A percentile compares a stretch with the other conserved stretches of the same genome.
phyloP scores from a whole-genome alignment of 2,329 filamentous ascomycete genomes.

The Cytospora leucostoma region DNA sequence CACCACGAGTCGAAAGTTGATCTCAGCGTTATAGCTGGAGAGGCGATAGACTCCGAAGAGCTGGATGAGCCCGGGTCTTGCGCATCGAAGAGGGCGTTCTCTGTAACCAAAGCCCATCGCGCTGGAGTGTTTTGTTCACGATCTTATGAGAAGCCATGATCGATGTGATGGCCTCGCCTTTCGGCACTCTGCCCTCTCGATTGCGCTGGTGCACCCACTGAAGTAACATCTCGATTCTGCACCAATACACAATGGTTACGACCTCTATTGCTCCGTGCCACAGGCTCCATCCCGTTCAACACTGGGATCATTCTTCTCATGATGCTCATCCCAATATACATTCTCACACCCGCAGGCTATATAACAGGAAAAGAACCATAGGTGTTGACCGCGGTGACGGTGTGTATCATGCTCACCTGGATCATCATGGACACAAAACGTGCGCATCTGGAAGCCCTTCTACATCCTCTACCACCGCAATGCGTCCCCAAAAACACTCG shows the following conservation, averaged over 20 bases:
- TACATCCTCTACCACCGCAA: constrained; percentile 68
- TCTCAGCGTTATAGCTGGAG: constrained; percentile 53
- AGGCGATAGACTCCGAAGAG: constrained; percentile 30
- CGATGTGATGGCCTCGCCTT: constrained; percentile 65
- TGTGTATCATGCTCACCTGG: constrained; percentile 69
- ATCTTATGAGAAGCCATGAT: constrained; percentile 67
- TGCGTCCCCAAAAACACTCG: constrained; percentile 65
- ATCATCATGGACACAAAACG: constrained; percentile 65
- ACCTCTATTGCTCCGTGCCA: constrained; percentile 66
- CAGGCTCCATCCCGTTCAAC: constrained; percentile 63
- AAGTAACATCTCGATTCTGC: constrained; percentile 57
- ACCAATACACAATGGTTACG: constrained; percentile 53
- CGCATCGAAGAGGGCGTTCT: constrained; percentile 41
- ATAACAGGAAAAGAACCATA: constrained; percentile 65
- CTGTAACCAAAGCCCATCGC: constrained; percentile 40
- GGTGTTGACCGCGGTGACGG: constrained; percentile 65
- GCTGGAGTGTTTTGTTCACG: constrained; percentile 61
- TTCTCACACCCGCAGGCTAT: constrained; percentile 58
- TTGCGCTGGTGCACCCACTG: constrained; percentile 53
- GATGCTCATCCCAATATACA: constrained; percentile 59
- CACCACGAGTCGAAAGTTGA: constrained; percentile 44
- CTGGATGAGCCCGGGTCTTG: background rate
- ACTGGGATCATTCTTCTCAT: constrained; percentile 58
- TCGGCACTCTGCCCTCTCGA: constrained; percentile 51
- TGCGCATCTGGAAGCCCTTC: constrained; percentile 75